Base-by-base conservation (phyloP, 2,329 filamentous ascomycete species). In the Fusarium sp. region DNA sequence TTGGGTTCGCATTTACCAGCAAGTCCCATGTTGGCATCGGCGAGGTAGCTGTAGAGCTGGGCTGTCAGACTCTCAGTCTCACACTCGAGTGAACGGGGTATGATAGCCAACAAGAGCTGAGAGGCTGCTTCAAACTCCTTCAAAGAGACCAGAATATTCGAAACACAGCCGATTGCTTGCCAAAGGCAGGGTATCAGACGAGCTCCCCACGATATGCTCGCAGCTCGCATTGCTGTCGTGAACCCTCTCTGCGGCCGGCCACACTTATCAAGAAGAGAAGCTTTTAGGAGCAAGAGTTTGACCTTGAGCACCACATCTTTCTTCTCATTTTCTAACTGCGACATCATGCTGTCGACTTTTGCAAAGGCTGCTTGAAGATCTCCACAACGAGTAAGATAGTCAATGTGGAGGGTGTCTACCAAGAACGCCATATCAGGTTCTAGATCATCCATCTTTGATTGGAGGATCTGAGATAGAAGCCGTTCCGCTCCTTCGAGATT, bases 51-150 rank as follows among this genome's bases (percentile, higher is more conserved):
- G 79, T 95, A 95, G 23, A 94, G 86, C 27, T 85, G 86, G 1
- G 91, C 94, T 0, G 87, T 86, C 19, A 94, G 84, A 51, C 84
- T 85, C 3, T 86, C 84, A 51, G 92, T 89, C 57, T 91, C 89
- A 56, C 89, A 89, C 80, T 97, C 94, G 4, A 97, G 84, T 27
- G 92, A 89, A 70, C 94, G 91, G 8, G 95, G 94, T 66, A 97
- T 86, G 14, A 93, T 86, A 3, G 90, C 90, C 57, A 89, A 84
- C 8, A 97, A 82, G 31, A 97, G 83, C 46, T 89, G 84, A 8
- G 83, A 83, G 0, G 92, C 91, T 2, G 91, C 90, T 16, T 86
- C 85, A 72, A 93, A 97, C 76, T 97, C 94, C 16, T 86, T 86
- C 23, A 95, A 82, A 0, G 88, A 88, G 49, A 91, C 88, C 1